Conservation (phyloP, 2,329 filamentous ascomycete species). For the Epichloe hybrida region DNA sequence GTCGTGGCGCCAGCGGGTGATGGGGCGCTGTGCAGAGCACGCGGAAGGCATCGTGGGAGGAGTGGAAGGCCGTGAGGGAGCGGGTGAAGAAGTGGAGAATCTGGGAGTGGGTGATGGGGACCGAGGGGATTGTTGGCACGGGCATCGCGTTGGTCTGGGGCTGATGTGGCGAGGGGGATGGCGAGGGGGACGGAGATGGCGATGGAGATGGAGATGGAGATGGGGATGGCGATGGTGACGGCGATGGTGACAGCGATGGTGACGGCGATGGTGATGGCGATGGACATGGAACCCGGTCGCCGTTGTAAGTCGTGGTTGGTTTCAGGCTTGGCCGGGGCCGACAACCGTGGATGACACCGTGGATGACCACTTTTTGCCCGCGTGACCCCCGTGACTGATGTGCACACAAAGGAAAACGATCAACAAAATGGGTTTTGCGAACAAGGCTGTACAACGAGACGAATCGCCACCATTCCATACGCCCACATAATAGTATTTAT, state of each 20-base stretch:
- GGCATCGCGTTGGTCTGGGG: neutral
- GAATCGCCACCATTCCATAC: neutral
- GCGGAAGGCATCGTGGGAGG: constrained; percentile 27
- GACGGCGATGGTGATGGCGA: too few species aligned
- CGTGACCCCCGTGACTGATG: too few species aligned
- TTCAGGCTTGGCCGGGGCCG: too few species aligned
- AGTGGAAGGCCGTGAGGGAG: constrained; percentile 30
- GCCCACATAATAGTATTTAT: neutral
- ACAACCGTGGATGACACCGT: too few species aligned
- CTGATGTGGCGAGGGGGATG: neutral
- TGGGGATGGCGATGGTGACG: too few species aligned
- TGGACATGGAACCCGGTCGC: neutral
- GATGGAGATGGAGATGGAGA: too few species aligned
- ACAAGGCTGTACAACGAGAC: neutral
- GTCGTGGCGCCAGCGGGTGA: neutral
- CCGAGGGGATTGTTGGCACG: too few species aligned
- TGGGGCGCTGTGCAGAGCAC: constrained; percentile 27
- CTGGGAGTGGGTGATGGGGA: neutral
- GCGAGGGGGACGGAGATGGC: too few species aligned
- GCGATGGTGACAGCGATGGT: too few species aligned
- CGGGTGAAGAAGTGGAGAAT: constrained; percentile 29
- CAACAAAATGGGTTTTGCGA: too few species aligned
- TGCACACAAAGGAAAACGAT: too few species aligned
- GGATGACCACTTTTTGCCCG: too few species aligned
- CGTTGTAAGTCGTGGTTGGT: neutral